Conservation (phyloP, 2,329 filamentous ascomycete species). For the Corynespora cassiicola region DNA sequence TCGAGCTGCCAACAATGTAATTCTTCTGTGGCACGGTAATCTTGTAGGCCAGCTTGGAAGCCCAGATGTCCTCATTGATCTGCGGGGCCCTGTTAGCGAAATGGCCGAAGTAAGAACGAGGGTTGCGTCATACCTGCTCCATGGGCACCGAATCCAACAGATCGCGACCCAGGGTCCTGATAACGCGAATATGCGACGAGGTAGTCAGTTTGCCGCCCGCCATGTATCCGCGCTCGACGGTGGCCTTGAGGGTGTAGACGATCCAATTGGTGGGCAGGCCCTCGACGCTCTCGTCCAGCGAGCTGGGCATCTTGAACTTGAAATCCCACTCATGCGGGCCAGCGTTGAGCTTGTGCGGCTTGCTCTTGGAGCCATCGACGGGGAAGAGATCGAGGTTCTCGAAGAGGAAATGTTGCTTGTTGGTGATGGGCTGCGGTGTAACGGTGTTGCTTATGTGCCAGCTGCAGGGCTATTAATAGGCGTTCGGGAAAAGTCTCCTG, state of each 20-base stretch:
- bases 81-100: conserved; percentile 30
- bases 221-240: conserved; percentile 84
- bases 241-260: conserved; percentile 89
- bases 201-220: conserved; percentile 85
- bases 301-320: conserved; percentile 53
- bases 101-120: background rate
- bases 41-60: conserved; percentile 96
- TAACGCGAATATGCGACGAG: conserved; percentile 67
- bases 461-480: conserved; percentile 27
- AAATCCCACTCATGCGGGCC: conserved; percentile 59
- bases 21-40: conserved; percentile 94
- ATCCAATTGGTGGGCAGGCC: conserved; percentile 86
- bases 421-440: conserved; percentile 50
- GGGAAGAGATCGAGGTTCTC: conserved; percentile 54
- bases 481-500: conserved; percentile 9
- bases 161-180: conserved; percentile 61
- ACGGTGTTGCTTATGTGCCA: conserved; percentile 47
- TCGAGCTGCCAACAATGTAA: conserved; percentile 87
- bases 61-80: conserved; percentile 95
- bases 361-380: conserved; percentile 44
- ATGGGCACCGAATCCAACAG: conserved; percentile 70
- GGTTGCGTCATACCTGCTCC: conserved; percentile 37
- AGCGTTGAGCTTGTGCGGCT: conserved; percentile 57
- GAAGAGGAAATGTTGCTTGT: conserved; percentile 55
- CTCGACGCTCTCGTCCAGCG: conserved; percentile 83